Evolutionary conservation across 352 stramenopile genomes (phyloP), one percentile per base, ranked within the genome.

Genomic region (Pythium dissotocum): DNA sequence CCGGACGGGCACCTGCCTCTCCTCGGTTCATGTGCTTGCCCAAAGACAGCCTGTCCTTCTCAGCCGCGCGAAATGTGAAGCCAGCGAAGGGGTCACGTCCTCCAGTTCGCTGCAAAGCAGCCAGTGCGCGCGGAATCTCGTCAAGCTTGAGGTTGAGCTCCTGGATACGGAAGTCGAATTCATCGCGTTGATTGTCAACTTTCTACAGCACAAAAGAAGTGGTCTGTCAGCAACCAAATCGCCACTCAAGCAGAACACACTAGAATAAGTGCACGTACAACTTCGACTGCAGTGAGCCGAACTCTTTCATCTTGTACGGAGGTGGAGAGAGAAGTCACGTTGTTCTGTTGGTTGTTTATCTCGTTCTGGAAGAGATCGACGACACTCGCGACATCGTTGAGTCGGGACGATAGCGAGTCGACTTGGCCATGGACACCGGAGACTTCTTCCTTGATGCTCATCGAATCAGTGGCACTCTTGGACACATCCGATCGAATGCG

Each of bases 321-420:
- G 2, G 76, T 84, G 10, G 79, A 82, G 2, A 93, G 67, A 44
- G 76, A 77, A 8, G 73, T 74, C 24, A 91, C 36, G 35, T 67
- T 77, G 24, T 42, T 77, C 55, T 82, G 79, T 9, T 92, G 79
- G 16, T 62, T 78, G 26, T 76, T 72, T 36, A 90, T 89, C 57
- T 92, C 81, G 63, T 70, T 87, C 64, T 91, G 82, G 60, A 92
- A 89, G 18, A 79, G 46, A 36, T 89, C 73, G 32, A 93, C 86
- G 26, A 78, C 80, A 40, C 72, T 87, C 42, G 71, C 75, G 55
- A 90, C 88, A 56, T 85, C 79, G 63, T 79, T 75, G 46, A 93
- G 48, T 46, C 88, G 82, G 0, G 76, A 75, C 42, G 77, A 75
- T 33, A 93, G 83, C 24, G 28, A 82, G 42, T 79, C 72, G 9